Evolutionary conservation across 495 filamentous ascomycete species (phyloP).

Genomic region (Staphylotrichum tortipilum): DNA sequence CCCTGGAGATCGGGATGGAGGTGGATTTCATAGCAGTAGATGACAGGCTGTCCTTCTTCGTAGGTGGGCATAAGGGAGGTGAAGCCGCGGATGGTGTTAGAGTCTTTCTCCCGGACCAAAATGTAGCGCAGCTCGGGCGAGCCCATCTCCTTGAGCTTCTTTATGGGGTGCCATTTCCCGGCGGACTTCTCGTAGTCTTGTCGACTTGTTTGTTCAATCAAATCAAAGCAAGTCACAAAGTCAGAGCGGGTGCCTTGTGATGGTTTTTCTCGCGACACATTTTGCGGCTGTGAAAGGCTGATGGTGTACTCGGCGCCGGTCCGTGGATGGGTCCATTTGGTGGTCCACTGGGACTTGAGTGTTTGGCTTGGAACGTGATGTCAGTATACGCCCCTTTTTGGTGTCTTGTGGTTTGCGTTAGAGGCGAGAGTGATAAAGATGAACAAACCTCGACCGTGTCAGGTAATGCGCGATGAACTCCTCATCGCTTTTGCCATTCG

Average conservation of each 20-base stretch:
- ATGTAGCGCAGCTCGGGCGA: constrained; percentile 62
- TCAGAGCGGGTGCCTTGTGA: too few relatives aligned
- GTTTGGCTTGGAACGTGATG: background rate
- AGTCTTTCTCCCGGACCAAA: constrained; percentile 39
- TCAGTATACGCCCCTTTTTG: background rate
- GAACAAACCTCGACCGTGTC: constrained; percentile 25
- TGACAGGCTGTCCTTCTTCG: constrained; percentile 62
- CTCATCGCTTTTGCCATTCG: constrained; percentile 36
- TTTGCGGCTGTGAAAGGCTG: constrained; percentile 38
- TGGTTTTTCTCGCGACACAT: constrained; percentile 37
- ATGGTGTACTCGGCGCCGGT: constrained; percentile 34
- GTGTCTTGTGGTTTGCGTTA: background rate
- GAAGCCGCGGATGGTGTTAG: constrained; percentile 49
- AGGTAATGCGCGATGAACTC: constrained; percentile 40
- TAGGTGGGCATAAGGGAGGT: constrained; percentile 76
- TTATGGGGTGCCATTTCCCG: constrained; percentile 58
- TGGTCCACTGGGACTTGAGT: constrained; percentile 30
- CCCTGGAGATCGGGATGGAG: constrained; percentile 47
- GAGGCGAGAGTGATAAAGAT: background rate
- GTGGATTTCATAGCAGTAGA: constrained; percentile 89
- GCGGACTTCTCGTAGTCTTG: constrained; percentile 56
- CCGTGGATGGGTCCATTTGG: constrained; percentile 35
- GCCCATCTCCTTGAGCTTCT: constrained; percentile 69
- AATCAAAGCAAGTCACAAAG: constrained; percentile 56
- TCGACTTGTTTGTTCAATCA: constrained; percentile 63